phyloP scores from a whole-genome alignment of 2,329 filamentous ascomycete species.

The Xylariaceae sp. region DNA sequence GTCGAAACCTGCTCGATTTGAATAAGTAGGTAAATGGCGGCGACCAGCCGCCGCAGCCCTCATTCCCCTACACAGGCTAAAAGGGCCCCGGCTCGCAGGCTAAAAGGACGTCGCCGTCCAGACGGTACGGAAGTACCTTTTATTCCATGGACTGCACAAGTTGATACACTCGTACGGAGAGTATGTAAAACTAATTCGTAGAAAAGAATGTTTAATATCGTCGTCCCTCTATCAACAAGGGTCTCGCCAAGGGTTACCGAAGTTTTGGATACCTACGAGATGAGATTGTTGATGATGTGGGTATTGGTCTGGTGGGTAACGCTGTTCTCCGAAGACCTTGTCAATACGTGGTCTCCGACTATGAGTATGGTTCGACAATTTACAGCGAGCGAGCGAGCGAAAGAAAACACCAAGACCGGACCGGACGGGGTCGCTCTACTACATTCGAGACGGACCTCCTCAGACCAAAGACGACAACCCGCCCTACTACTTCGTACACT shows the following conservation, averaged over 20 bases:
- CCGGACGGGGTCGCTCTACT: not conserved
- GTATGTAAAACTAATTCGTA: no score
- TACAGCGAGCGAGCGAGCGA: no score
- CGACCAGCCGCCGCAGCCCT: not conserved
- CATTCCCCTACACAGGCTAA: not conserved
- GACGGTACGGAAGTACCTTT: no score
- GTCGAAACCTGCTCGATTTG: no score
- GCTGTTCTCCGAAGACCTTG: not conserved
- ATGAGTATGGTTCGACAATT: not conserved
- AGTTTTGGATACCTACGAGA: constrained; percentile 6
- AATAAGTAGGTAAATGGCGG: not conserved
- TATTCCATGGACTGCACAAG: not conserved
- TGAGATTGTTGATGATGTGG: not conserved
- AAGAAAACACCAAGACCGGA: not conserved
- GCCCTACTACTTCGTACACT: no score
- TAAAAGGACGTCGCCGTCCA: not conserved
- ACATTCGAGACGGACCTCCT: not conserved
- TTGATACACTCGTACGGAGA: no score
- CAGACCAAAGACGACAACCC: not conserved
- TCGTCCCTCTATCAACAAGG: no score
- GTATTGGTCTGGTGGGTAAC: not conserved
- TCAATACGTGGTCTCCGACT: not conserved
- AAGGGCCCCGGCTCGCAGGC: not conserved
- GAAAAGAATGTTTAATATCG: no score
- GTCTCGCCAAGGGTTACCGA: constrained; percentile 8